Evolutionary conservation across 1,284 basidiomycete species (phyloP), one percentile per base, ranked within the genome.

Genomic region (Ganoderma meredithae): DNA sequence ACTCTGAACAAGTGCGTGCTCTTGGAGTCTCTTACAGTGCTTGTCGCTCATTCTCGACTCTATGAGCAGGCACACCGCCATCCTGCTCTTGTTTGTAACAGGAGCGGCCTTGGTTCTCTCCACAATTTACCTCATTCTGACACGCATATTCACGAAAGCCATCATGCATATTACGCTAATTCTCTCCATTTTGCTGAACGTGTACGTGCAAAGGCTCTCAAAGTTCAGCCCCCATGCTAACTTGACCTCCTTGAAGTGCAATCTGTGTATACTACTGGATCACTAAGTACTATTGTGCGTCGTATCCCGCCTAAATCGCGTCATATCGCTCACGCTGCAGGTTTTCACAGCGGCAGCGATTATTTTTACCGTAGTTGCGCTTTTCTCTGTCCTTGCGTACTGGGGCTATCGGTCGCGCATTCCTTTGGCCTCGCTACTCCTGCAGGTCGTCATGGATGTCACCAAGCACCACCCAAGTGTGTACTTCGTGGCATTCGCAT

Each of bases 81-180:
- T 92, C 76, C 86, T 96, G 43, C 85, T 95, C 53, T 81, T 90
- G 53, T 80, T 90, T 59, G 84, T 86, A 25, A 85, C 84, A 5
- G 88, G 77, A 2, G 79, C 86, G 2, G 88, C 83, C 3, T 76
- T 91, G 43, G 72, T 86, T 0, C 76, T 90, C 17, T 81, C 88
- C 5, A 85, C 87, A 0, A 79, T 85, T 19, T 88, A 87, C 73
- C 80, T 88, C 60, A 77, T 87, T 64, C 81, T 95, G 69, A 87
- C 91, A 9, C 88, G 94, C 49, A 81, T 85, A 2, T 95, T 95
- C 79, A 96, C 95, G 62, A 90, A 84, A 71, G 78, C 87, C 27
- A 92, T 96, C 74, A 92, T 95, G 87, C 93, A 95, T 75, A 86
- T 95, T 62, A 93, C 93, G 0, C 84, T 95, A 12, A 81, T 92